Percentiles rank a stretch among this genome's conserved stretches.
These are phyloP conservation scores for Citrus unshiu DNA, from an alignment of 345 rosid species.

Conservation along the genomic window DNA sequence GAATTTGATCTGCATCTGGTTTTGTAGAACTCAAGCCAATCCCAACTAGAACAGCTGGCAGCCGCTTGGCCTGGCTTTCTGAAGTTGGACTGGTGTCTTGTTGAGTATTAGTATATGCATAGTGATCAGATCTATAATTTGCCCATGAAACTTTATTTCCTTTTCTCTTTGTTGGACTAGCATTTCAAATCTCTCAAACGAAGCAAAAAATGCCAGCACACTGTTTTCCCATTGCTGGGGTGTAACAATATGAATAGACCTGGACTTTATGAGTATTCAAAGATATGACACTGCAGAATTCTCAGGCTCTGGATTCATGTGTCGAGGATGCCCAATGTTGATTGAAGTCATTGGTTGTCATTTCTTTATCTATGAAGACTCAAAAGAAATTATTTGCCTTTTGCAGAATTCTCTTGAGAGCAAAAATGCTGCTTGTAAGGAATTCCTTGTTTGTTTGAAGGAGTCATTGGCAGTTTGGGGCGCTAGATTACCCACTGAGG, in stretches of 20 bases:
- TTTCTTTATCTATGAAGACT: neutral
- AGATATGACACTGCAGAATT: neutral
- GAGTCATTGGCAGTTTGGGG: conserved; percentile 72
- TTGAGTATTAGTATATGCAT: neutral
- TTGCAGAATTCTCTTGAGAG: conserved; percentile 70
- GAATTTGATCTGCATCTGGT: neutral
- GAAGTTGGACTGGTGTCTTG: neutral
- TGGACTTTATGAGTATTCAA: neutral
- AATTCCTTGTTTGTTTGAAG: conserved; percentile 54
- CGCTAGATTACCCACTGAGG: conserved; percentile 60
- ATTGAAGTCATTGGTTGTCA: neutral
- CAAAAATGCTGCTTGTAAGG: conserved; percentile 58
- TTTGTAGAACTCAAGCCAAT: neutral
- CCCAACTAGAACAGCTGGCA: neutral
- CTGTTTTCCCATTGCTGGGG: neutral
- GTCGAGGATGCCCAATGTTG: neutral
- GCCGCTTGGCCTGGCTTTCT: neutral
- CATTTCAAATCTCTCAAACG: neutral
- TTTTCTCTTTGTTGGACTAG: neutral
- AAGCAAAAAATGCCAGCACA: neutral
- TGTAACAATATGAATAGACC: neutral
- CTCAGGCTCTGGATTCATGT: neutral
- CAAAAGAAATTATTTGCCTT: conserved; percentile 10
- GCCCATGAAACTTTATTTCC: neutral
- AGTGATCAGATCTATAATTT: neutral